phyloP scores from a whole-genome alignment of 2,329 filamentous ascomycete genomes.

The Xylaria multiplex region DNA sequence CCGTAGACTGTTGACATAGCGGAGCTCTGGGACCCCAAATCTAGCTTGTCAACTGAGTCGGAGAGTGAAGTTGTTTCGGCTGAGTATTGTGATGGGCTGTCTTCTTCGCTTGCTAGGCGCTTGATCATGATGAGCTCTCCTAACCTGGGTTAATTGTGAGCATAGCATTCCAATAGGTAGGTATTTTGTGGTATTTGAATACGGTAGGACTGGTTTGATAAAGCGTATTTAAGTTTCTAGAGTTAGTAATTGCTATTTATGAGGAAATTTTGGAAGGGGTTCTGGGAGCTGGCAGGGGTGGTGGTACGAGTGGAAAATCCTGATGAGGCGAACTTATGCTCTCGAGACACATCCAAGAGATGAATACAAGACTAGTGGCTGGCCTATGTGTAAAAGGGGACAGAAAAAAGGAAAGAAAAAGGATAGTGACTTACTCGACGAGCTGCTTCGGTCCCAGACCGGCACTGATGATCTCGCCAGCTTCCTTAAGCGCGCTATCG shows the following conservation, averaged over 20 bases:
- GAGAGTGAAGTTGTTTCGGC: slow-evolving; percentile 46
- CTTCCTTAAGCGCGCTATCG: slow-evolving; percentile 81
- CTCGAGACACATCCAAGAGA: no score
- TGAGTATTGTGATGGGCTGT: slow-evolving; percentile 39
- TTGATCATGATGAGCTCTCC: slow-evolving; percentile 79
- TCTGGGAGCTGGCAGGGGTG: no score
- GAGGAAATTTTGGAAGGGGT: no score
- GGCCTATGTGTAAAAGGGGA: no score
- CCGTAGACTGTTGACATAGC: slow-evolving; percentile 56
- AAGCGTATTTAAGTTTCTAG: not conserved
- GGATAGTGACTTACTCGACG: slow-evolving; percentile 71
- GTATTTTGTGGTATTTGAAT: not conserved
- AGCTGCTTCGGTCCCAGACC: slow-evolving; percentile 77
- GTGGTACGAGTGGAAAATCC: no score
- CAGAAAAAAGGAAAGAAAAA: not conserved
- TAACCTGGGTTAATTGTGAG: slow-evolving; percentile 57
- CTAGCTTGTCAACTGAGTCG: slow-evolving; percentile 51
- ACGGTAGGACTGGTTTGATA: not conserved
- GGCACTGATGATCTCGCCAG: slow-evolving; percentile 86
- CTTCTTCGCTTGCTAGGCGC: slow-evolving; percentile 54
- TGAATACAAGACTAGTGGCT: no score
- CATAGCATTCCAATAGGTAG: not conserved
- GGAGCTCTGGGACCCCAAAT: slow-evolving; percentile 46
- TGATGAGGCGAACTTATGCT: no score
- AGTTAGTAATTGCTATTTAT: no score